Evolutionary conservation across 352 stramenopile genomes (phyloP).

Genomic region (Pythium insidiosum): DNA sequence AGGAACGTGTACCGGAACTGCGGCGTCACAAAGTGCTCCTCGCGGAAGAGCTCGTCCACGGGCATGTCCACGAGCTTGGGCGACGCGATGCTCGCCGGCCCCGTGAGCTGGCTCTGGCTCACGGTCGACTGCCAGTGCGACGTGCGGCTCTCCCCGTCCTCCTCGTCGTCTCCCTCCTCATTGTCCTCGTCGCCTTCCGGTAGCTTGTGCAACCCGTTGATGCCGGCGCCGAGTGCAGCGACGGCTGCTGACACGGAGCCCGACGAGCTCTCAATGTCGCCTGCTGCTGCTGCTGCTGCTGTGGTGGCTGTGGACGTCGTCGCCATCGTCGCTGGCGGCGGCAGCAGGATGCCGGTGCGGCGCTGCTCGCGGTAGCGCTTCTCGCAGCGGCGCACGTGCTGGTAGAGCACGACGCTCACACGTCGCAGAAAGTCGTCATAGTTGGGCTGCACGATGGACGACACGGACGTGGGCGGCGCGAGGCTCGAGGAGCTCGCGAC

Average conservation of each 20-base stretch:
- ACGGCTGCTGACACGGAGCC: background rate
- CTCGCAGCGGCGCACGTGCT: constrained; percentile 84
- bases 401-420: constrained; percentile 86
- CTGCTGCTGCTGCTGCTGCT: background rate
- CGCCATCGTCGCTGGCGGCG: background rate
- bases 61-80: constrained; percentile 60
- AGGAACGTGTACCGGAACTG: constrained; percentile 87
- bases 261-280: background rate
- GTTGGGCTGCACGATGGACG: constrained; percentile 83
- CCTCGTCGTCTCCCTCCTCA: constrained; percentile 3
- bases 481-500: constrained; percentile 52
- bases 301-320: constrained; percentile 2
- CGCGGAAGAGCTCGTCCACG: constrained; percentile 77
- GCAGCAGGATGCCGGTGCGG: constrained; percentile 7
- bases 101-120: background rate
- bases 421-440: constrained; percentile 87
- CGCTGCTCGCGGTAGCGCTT: constrained; percentile 67
- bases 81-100: constrained; percentile 30
- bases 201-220: too few relatives aligned
- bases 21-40: constrained; percentile 86
- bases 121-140: background rate
- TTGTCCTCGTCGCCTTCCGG: too few relatives aligned
- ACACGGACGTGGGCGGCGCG: constrained; percentile 59
- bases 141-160: background rate
- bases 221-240: too few relatives aligned